Evolutionary conservation across 768 basidiomycete species (phyloP).

Genomic region (Trametes punicea): DNA sequence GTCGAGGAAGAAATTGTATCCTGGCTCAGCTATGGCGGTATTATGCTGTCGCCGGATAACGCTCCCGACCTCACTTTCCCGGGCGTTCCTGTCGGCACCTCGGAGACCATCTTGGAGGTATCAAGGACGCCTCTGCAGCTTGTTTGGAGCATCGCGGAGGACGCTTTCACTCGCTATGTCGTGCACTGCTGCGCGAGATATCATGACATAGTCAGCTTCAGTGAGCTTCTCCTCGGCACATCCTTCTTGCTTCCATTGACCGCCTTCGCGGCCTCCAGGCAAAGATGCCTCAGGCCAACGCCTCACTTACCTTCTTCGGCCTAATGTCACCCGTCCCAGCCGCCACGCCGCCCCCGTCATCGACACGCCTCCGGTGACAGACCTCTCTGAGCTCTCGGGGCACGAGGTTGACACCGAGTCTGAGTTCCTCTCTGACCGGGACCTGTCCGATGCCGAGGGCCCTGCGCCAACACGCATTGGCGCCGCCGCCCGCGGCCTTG

Average conservation of each 20-base stretch:
- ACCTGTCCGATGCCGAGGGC: conserved; percentile 24
- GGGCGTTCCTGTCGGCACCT: conserved; percentile 49
- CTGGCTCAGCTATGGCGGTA: conserved; percentile 62
- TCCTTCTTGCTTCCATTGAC: neutral
- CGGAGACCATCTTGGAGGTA: conserved; percentile 60
- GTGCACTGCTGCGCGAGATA: conserved; percentile 82
- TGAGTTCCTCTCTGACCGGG: conserved; percentile 28
- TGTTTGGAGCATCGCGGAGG: conserved; percentile 69
- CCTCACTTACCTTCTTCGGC: conserved; percentile 77
- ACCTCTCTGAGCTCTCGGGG: conserved; percentile 50
- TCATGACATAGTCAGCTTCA: conserved; percentile 78
- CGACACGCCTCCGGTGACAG: conserved; percentile 73
- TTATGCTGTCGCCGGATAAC: conserved; percentile 50
- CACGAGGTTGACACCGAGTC: conserved; percentile 46
- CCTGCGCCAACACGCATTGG: neutral
- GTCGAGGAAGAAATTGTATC: conserved; percentile 59
- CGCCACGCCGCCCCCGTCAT: conserved; percentile 39
- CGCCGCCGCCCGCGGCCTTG: conserved; percentile 9
- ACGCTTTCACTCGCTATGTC: conserved; percentile 75
- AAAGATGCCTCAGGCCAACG: conserved; percentile 55
- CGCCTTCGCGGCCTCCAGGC: conserved; percentile 45
- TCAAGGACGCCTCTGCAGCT: conserved; percentile 62
- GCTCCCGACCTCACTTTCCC: conserved; percentile 30
- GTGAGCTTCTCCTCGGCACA: conserved; percentile 41
- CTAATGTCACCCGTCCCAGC: conserved; percentile 65